Evolutionary conservation across 176 grass and related monocot genomes (phyloP).

Genomic region (Eragrostis curvula): DNA sequence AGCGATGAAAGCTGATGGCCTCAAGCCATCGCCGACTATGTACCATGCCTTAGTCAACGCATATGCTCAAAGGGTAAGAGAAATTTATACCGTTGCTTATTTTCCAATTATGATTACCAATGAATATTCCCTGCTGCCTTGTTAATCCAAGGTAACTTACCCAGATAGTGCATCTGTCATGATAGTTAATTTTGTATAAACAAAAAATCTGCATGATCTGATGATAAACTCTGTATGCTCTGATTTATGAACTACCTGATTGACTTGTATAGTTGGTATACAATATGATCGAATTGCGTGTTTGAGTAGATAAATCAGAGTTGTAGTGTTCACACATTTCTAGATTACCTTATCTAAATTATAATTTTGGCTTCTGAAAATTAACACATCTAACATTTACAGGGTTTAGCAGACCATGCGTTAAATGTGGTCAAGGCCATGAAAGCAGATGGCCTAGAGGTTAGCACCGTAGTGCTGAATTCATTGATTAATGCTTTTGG

Average conservation of each 20-base stretch:
- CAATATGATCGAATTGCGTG: neutral
- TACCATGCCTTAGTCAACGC: slow-evolving; percentile 97
- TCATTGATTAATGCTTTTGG: slow-evolving; percentile 96
- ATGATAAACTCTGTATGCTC: neutral
- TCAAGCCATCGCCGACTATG: slow-evolving; percentile 82
- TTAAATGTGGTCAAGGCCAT: slow-evolving; percentile 92
- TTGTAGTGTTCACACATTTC: neutral
- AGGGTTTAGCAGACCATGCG: slow-evolving; percentile 95
- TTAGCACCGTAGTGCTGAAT: slow-evolving; percentile 83
- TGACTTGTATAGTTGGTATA: slow-evolving; percentile 4
- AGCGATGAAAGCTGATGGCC: slow-evolving; percentile 76
- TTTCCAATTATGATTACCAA: neutral
- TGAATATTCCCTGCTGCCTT: neutral
- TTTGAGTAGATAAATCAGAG: neutral
- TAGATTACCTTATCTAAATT: slow-evolving; percentile 6
- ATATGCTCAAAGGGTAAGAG: slow-evolving; percentile 84
- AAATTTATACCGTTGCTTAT: slow-evolving; percentile 4
- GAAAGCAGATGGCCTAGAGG: slow-evolving; percentile 86
- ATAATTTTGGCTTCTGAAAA: slow-evolving; percentile 19
- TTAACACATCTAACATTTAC: slow-evolving; percentile 32
- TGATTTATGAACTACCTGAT: neutral
- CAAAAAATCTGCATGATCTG: slow-evolving; percentile 13
- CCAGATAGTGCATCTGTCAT: neutral
- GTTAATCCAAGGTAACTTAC: slow-evolving; percentile 20
- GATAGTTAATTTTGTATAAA: neutral